phyloP scores from a whole-genome alignment of 306 rosid species.

The Ormosia semicastrata region DNA sequence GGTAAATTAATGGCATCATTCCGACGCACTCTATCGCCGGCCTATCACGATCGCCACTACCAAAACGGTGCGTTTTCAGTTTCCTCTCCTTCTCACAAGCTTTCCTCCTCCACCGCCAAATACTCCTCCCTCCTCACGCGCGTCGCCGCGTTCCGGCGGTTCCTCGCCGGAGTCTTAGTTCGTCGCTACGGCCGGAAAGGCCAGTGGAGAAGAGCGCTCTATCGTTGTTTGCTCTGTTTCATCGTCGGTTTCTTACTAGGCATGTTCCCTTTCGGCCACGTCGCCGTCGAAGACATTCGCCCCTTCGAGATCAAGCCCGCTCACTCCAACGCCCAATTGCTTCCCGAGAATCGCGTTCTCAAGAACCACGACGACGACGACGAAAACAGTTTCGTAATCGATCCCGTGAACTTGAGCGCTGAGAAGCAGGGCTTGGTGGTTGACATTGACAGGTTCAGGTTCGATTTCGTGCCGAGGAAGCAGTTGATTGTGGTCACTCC shows the following conservation, averaged over 20 bases:
- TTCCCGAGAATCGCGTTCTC: constrained; percentile 30
- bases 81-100: constrained; percentile 68
- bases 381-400: constrained; percentile 17
- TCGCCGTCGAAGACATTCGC: constrained; percentile 49
- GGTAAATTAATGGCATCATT: constrained; percentile 73
- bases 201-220: constrained; percentile 54
- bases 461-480: constrained; percentile 63
- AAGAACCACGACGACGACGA: not conserved
- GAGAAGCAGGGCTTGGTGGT: constrained; percentile 13
- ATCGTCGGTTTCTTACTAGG: constrained; percentile 77
- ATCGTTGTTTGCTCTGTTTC: constrained; percentile 66
- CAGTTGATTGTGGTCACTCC: constrained; percentile 87
- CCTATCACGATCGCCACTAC: constrained; percentile 58
- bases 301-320: constrained; percentile 64
- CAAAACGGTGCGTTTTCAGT: constrained; percentile 57
- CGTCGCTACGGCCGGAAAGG: constrained; percentile 56
- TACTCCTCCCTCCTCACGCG: constrained; percentile 45
- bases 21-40: constrained; percentile 91
- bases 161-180: constrained; percentile 39
- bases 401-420: constrained; percentile 33
- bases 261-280: constrained; percentile 66
- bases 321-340: constrained; percentile 40
- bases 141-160: constrained; percentile 37
- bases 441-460: not conserved
- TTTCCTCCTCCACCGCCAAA: constrained; percentile 41